Evolutionary conservation across 495 filamentous ascomycete genomes (phyloP).

Genomic region (Daldinia loculata): DNA sequence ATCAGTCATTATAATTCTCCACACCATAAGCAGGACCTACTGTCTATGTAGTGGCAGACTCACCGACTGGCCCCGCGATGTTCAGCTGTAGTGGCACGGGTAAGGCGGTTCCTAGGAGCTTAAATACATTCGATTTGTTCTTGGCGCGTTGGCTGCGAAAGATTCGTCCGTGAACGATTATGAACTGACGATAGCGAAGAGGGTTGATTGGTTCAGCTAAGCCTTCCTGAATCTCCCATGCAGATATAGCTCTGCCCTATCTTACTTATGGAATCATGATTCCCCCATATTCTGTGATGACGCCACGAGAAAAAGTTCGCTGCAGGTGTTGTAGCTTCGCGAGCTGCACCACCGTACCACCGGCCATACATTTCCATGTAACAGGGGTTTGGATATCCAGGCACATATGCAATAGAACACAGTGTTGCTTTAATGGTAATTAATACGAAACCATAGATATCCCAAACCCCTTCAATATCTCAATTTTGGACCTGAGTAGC

Average conservation of each 20-base stretch:
- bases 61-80: conserved; percentile 8
- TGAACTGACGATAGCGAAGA: conserved; percentile 2
- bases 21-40: background rate
- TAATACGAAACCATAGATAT: conserved; percentile 1
- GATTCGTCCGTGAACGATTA: conserved; percentile 21
- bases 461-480: background rate
- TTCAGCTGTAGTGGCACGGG: conserved; percentile 23
- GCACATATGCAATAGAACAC: background rate
- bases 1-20: background rate
- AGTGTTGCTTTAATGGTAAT: background rate
- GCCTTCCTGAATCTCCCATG: background rate
- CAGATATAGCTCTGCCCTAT: background rate
- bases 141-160: conserved; percentile 12
- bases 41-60: background rate
- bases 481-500: conserved; percentile 1
- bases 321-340: background rate
- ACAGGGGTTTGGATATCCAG: background rate
- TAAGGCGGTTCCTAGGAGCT: conserved; percentile 10
- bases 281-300: background rate
- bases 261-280: conserved; percentile 4
- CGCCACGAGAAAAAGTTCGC: background rate
- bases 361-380: background rate
- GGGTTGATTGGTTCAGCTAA: conserved; percentile 17
- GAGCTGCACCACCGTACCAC: background rate
- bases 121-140: conserved; percentile 3